These are phyloP conservation scores for Camellia oleifera DNA, from an alignment of 179 eudicot genomes.

Conservation along the genomic window DNA sequence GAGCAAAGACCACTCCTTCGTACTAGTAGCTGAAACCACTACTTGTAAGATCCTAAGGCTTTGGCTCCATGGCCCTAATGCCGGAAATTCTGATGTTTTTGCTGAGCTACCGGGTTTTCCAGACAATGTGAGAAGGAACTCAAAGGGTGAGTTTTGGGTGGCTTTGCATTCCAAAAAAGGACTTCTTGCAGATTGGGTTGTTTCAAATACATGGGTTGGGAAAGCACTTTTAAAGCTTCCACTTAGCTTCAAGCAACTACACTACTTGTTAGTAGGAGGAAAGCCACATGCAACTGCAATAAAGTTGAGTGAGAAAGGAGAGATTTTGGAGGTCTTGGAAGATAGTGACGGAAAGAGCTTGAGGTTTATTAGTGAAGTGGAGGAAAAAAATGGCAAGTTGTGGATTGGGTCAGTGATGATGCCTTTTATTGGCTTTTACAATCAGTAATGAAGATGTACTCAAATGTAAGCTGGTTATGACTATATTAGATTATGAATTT, in stretches of 20 bases:
- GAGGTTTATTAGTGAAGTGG: conserved; percentile 69
- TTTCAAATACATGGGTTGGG: conserved; percentile 52
- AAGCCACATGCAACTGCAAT: conserved; percentile 58
- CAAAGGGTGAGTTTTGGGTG: conserved; percentile 84
- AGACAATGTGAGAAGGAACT: conserved; percentile 72
- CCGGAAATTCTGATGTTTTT: conserved; percentile 47
- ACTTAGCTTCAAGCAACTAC: conserved; percentile 48
- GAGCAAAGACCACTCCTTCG: conserved; percentile 45
- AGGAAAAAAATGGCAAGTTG: conserved; percentile 63
- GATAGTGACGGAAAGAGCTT: conserved; percentile 59
- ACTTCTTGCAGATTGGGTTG: conserved; percentile 39
- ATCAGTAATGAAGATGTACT: conserved; percentile 19
- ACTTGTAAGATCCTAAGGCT: conserved; percentile 31
- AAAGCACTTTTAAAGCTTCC: conserved; percentile 44
- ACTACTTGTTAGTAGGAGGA: conserved; percentile 53
- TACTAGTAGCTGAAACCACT: conserved; percentile 57
- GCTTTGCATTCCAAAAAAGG: conserved; percentile 66
- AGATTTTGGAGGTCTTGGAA: conserved; percentile 55
- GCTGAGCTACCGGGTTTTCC: conserved; percentile 66
- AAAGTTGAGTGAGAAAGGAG: conserved; percentile 51
- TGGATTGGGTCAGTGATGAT: conserved; percentile 65
- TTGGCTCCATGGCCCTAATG: conserved; percentile 51
- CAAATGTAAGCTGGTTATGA: too few species aligned
- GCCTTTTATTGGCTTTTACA: conserved; percentile 58
- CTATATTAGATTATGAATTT: too few species aligned